Evolutionary conservation across 176 grass and related monocot genomes (phyloP), one percentile per base, ranked within the genome.

Genomic region (Hordeum marinum): DNA sequence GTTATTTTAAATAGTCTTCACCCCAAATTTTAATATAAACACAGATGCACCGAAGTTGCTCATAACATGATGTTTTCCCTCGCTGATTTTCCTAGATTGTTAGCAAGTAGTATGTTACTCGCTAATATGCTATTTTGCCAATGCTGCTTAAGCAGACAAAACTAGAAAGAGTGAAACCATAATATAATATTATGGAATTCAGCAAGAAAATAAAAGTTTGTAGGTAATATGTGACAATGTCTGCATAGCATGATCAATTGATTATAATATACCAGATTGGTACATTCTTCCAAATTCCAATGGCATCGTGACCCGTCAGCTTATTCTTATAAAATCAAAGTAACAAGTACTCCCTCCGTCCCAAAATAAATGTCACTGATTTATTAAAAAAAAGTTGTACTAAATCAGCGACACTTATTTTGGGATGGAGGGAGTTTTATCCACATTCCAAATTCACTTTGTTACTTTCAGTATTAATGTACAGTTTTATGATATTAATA

Each of bases 401-500:
- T 32, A 32, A 32, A 32, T 32, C 31, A 32, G 31, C 31, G n/a
- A n/a, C n/a, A n/a, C n/a, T n/a, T n/a, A n/a, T n/a, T n/a, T n/a
- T n/a, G n/a, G n/a, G n/a, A n/a, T 1, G 31, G 31, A 32, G 37
- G 37, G 37, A 39, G 37, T 39, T 8, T 55, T 55, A 55, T 82
- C 12, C 24, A 25, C 12, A 35, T 68, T 27, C 35, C 6, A 36
- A 64, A 79, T 69, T 11, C 54, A 63, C 45, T 11, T 1, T 61
- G 0, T 31, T 65, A 75, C 52, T 67, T 76, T 40, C 35, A 42
- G 63, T 20, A 26, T 24, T 43, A 24, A 80, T 31, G 5, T 8
- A 76, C 26, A 76, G 26, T 83, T 83, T 74, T 84, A 80, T 68
- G 18, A 66, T 86, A 39, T 23, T 83, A 46, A 87, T 42, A 40